Base-by-base conservation (phyloP, 495 filamentous ascomycete species). In the Tuber indicum region DNA sequence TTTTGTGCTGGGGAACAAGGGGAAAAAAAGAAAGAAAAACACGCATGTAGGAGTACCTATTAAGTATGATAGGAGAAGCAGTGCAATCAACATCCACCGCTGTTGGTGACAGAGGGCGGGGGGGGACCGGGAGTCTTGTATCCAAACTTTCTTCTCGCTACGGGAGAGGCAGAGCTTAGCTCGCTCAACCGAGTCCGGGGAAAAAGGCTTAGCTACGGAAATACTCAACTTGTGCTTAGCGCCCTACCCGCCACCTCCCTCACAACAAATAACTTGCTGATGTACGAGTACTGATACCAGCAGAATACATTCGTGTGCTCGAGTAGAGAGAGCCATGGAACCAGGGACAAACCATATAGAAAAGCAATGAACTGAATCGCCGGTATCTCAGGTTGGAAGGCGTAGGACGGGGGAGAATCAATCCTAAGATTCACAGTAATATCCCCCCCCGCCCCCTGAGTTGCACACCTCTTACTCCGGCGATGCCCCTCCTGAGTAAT, bases 121-220 rank as follows among this genome's bases (percentile, higher is more conserved):
- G 47, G 47, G 6, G 26, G 7, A 62, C 9, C 23, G n/a, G 23
- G 52, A 26, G 52, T 58, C 52, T 10, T 58, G 52, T 14, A 62
- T 32, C 52, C 52, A 32, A 62, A 62, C 39, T 4, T 26, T 62
- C 10, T 32, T 4, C 52, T 32, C 23, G 52, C 52, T 26, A n/a
- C 52, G 52, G 52, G 52, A 62, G 52, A 12, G 52, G 52, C 52
- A 62, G 52, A 62, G 52, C 52, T 62, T 62, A 32, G n/a, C 52
- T 26, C 3, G 52, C 52, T 62, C 52, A 62, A 62, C 52, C 52
- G 52, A 62, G n/a, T 62, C 52, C 16, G 52, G 52, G 52, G 52
- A 32, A 62, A 62, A 62, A 62, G 52, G 52, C 52, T 16, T 62
- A 62, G 52, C 52, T 62, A 32, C n/a, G n/a, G 52, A 1, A 32